Conservation (phyloP, 192 early-diverging fungal species). For the Backusella westeae region DNA sequence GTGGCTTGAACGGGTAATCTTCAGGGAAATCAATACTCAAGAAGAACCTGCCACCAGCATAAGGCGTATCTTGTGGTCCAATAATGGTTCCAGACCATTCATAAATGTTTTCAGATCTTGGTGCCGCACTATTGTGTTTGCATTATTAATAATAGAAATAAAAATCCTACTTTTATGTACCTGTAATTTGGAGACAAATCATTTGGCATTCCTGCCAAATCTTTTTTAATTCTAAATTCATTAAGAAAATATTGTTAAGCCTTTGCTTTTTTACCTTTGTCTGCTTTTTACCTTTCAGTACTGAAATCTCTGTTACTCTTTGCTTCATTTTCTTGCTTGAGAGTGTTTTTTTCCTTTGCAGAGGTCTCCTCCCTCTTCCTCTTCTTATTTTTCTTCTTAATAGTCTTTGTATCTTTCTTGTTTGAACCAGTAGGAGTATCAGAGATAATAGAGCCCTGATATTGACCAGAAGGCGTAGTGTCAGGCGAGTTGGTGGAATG, state of each 20-base stretch:
- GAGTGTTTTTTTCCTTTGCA: too few species aligned
- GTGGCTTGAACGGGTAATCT: slow-evolving; percentile 95
- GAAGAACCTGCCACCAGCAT: slow-evolving; percentile 89
- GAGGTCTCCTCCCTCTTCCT: not conserved
- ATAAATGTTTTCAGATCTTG: slow-evolving; percentile 93
- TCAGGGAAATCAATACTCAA: slow-evolving; percentile 88
- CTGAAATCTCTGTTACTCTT: slow-evolving; percentile 37
- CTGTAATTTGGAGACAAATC: slow-evolving; percentile 82
- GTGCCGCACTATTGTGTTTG: slow-evolving; percentile 67
- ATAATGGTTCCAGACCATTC: slow-evolving; percentile 94
- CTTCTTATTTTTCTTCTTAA: not conserved
- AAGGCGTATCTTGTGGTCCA: slow-evolving; percentile 87
- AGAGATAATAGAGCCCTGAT: too few species aligned
- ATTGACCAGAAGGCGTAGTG: too few species aligned
- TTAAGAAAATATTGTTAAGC: not conserved
- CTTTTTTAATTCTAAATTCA: slow-evolving; percentile 81
- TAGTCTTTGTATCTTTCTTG: not conserved
- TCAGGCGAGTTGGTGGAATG: too few species aligned
- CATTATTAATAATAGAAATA: not conserved
- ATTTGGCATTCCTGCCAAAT: slow-evolving; percentile 92
- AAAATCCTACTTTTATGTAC: slow-evolving; percentile 15
- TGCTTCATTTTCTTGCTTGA: slow-evolving; percentile 8
- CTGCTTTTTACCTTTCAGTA: slow-evolving; percentile 49
- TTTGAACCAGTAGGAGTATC: not conserved
- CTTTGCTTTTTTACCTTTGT: too few species aligned